These are phyloP conservation scores for Acanthamoeba triangularis DNA, from an alignment of 208 protist genomes.

Conservation along the genomic window DNA sequence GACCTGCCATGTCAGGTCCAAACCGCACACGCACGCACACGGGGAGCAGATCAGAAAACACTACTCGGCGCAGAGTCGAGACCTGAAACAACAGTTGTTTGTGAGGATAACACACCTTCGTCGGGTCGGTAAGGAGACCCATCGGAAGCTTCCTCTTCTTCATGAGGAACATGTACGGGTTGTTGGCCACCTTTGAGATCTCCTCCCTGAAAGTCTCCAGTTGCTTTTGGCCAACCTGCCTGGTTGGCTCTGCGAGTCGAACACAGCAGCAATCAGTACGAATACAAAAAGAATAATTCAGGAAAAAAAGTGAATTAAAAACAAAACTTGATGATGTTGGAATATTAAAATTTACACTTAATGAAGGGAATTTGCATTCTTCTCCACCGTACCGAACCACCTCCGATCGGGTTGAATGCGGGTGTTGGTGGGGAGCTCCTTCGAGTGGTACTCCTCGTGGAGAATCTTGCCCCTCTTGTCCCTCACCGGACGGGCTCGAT, in stretches of 20 bases:
- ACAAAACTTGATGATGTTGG: not conserved
- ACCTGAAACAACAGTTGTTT: not conserved
- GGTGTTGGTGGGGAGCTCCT: constrained; percentile 85
- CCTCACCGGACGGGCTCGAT: constrained; percentile 32
- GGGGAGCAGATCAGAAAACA: not conserved
- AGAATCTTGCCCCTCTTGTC: constrained; percentile 84
- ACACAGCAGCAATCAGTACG: not conserved
- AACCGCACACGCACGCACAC: not conserved
- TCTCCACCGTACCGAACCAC: constrained; percentile 96
- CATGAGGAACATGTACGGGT: constrained; percentile 99
- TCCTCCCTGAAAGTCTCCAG: constrained; percentile 98
- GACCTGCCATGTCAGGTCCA: constrained; percentile 78
- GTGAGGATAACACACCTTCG: too few relatives aligned
- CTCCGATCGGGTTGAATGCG: constrained; percentile 96
- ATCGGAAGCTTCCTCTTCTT: constrained; percentile 98
- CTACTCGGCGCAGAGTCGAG: constrained; percentile 9
- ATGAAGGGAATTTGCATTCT: too few relatives aligned
- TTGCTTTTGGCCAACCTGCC: constrained; percentile 97
- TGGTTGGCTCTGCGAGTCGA: constrained; percentile 95
- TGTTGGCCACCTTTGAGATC: constrained; percentile 96
- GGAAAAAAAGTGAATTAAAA: not conserved
- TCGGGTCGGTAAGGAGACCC: constrained; percentile 95
- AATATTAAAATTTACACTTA: not conserved
- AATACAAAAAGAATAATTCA: not conserved
- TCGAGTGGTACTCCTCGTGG: constrained; percentile 78